Evolutionary conservation across 2,329 filamentous ascomycete species (phyloP), one percentile per base, ranked within the genome.

Genomic region (Spiromastix sp.): DNA sequence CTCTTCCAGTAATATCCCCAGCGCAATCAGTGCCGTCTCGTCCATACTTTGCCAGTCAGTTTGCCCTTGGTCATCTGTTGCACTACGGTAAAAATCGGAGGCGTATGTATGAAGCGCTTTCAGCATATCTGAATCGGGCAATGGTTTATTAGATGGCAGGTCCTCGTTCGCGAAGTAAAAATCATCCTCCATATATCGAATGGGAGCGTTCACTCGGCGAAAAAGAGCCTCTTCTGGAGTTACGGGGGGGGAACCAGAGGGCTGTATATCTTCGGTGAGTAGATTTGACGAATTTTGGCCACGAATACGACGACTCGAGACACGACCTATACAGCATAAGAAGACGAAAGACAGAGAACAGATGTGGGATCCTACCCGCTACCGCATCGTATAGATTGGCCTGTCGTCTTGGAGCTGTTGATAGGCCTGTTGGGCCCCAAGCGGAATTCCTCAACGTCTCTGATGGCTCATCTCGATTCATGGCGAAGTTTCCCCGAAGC

Each of bases 1-100:
- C 50, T 79, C 75, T 53, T 80, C 76, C 17, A 79, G 49, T 21
- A 80, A 46, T 10, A 79, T 68, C 0, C 74, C 73, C 45, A 78
- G 50, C 1, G 73, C 72, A 43, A 79, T 63, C 37, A 80, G 50
- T 2, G 75, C 74, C 6, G 72, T 78, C 52, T 77, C 74, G 39
- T 79, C 72, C 62, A 80, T 64, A 40, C 66, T 74, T 31, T 60
- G 61, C 45, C 66, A 70, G 34, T 67, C 61, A 21, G 53, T 46
- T 29, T 48, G 49, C 2, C 59, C 60, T 5, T 46, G 44, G 16
- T 59, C 50, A 1, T 41, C 39, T 3, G 53, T 55, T 3, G 53
- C 50, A 22, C 52, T 50, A 19, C 50, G 56, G 49, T 76, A 78
- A 43, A 70, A 71, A 32, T 74, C 70, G 1, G 73, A 67, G 3